Percentiles rank a stretch among this genome's conserved stretches.
phyloP scores from a whole-genome alignment of 805 yeast genomes.

The Huiozyma naganishii region DNA sequence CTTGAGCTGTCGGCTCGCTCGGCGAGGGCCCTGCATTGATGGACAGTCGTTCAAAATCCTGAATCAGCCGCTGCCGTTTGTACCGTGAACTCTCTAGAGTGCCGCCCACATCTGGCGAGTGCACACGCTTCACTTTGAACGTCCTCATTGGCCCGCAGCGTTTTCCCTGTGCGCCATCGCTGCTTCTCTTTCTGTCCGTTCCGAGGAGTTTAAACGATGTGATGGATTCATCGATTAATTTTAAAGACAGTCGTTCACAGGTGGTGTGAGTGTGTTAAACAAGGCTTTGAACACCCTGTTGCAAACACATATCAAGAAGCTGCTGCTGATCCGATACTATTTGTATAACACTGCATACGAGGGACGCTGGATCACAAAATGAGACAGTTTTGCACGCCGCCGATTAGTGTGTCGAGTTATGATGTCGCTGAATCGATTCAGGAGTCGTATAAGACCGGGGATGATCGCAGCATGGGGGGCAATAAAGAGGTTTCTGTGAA shows the following conservation, averaged over 20 bases:
- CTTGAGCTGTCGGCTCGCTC: neutral
- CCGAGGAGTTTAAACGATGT: no score
- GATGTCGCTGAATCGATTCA: conserved; percentile 18
- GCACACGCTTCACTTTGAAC: conserved; percentile 20
- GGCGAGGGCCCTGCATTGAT: conserved; percentile 2
- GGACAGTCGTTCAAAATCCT: conserved; percentile 25
- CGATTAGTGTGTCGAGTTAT: conserved; percentile 20
- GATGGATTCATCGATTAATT: neutral
- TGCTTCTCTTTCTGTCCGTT: no score
- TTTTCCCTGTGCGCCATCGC: neutral
- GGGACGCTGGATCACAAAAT: neutral
- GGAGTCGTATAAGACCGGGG: conserved; percentile 14
- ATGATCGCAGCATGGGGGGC: no score
- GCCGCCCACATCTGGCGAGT: conserved; percentile 1
- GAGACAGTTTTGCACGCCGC: conserved; percentile 23
- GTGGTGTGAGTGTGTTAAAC: no score
- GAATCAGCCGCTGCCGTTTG: conserved; percentile 24
- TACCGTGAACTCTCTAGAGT: neutral
- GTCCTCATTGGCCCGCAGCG: conserved; percentile 2
- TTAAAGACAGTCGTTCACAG: no score
- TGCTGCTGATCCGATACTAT: no score
- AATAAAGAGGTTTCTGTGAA: neutral
- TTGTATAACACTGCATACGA: no score
- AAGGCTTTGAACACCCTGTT: no score
- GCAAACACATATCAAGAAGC: no score